Conservation (phyloP, 2,329 filamentous ascomycete species). For the Aspergillus hortae region DNA sequence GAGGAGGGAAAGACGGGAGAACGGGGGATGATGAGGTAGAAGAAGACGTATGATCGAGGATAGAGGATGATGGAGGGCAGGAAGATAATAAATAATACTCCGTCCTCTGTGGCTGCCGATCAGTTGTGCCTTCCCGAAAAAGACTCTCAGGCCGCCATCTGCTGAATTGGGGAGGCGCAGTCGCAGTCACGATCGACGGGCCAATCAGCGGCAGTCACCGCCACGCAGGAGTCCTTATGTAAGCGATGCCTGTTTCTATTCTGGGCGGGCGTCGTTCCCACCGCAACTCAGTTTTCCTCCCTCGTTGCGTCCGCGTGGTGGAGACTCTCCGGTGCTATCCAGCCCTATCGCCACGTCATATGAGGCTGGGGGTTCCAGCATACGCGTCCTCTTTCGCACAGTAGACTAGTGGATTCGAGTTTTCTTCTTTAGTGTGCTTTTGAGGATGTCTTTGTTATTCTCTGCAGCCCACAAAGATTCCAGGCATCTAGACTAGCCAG, state of each 20-base stretch:
- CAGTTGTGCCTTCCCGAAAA: too few species aligned
- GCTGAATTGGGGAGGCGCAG: conserved; percentile 1
- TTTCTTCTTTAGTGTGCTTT: too few species aligned
- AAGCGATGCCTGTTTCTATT: not conserved
- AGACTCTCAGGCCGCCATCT: not conserved
- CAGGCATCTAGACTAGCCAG: not conserved
- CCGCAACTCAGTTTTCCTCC: not conserved
- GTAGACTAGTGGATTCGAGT: not conserved
- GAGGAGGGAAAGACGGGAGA: not conserved
- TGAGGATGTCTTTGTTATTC: too few species aligned
- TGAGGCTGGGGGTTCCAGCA: conserved; percentile 11
- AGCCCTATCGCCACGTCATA: conserved; percentile 18
- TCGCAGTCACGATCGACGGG: not conserved
- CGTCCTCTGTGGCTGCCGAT: too few species aligned
- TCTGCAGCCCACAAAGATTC: too few species aligned
- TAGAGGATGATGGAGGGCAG: not conserved
- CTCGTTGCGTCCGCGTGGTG: conserved; percentile 8
- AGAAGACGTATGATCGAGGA: not conserved
- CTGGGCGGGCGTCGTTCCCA: not conserved
- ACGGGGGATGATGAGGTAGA: not conserved
- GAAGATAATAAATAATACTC: not conserved
- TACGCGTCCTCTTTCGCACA: conserved; percentile 7
- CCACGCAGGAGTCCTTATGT: not conserved
- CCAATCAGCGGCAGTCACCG: not conserved
- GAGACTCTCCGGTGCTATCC: conserved; percentile 2